Evolutionary conservation across 1,139 yeast species (phyloP), one percentile per base, ranked within the genome.

Genomic region (Maudiozyma humilis): DNA sequence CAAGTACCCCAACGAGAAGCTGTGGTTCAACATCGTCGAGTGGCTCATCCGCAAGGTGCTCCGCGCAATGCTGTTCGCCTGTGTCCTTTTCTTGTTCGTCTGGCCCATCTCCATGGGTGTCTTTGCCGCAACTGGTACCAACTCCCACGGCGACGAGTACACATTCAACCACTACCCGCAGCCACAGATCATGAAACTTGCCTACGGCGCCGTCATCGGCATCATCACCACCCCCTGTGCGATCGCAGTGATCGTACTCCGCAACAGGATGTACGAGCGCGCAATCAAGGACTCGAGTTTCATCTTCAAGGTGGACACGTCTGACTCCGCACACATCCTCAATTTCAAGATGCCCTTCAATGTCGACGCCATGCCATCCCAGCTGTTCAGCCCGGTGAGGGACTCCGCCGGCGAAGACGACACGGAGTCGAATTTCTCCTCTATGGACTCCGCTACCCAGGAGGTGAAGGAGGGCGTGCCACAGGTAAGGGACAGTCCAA

Each of bases 61-160:
- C 7, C 45, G 57, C 27, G 48, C 50, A n/a, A 37, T 54, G 38
- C 37, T 52, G 12, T 42, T 47, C 4, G 50, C 51, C 8, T 43
- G 48, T 1, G 36, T 44, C 14, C 36, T 51, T 6, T 56, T 53
- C 43, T 20, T 50, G 20, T 42, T 51, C 16, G 47, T 54, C 15
- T 56, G 60, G 60, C 60, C 60, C 5, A 49, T 52, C 1, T 51
- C 57, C 5, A 52, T 56, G 56, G 60, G 59, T 16, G 50, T 56
- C 18, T 33, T 54, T 44, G 55, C 56, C 0, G 53, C 56, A 15
- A 47, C 48, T 14, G 58, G 58, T 13, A 45, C 47, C 5, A 41
- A 29, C 16, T 40, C 44, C 18, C 46, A 49, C 8, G 36, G 44
- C 18, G 42, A 53, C 32, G 60, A 56, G 20, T 53, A 44, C 42